Percentiles rank a stretch among this genome's conserved stretches.
These are phyloP conservation scores for Madurella mycetomatis DNA, from an alignment of 2,329 filamentous ascomycete species.

Conservation along the genomic window DNA sequence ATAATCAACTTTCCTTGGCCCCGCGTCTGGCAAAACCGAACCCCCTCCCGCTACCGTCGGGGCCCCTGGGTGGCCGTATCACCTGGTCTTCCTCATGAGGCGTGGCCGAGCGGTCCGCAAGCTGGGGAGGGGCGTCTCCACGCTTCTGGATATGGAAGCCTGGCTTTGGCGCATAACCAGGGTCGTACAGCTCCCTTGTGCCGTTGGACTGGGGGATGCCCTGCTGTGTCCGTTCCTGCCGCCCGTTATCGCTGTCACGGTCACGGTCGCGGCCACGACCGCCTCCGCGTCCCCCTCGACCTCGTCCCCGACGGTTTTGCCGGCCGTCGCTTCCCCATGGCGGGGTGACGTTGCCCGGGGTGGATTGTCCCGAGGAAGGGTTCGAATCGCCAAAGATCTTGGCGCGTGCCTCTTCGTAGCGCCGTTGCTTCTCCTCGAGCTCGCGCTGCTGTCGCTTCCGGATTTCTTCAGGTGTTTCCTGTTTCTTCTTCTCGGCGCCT, in stretches of 20 bases:
- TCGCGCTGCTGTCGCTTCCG: constrained; percentile 73
- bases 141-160: constrained; percentile 46
- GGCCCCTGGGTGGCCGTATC: constrained; percentile 70
- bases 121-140: constrained; percentile 35
- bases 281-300: constrained; percentile 42
- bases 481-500: constrained; percentile 56
- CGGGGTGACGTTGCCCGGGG: constrained; percentile 59
- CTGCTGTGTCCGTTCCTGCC: constrained; percentile 29
- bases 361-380: constrained; percentile 54
- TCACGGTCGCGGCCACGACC: constrained; percentile 35
- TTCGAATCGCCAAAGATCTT: constrained; percentile 72
- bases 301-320: constrained; percentile 38
- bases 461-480: constrained; percentile 70
- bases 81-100: constrained; percentile 61
- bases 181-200: constrained; percentile 70
- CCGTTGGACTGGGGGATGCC: constrained; percentile 30
- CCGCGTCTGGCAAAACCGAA: constrained; percentile 71
- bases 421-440: constrained; percentile 81
- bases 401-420: constrained; percentile 83
- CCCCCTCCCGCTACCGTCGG: constrained; percentile 70
- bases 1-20: constrained; percentile 41
- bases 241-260: constrained; percentile 19
- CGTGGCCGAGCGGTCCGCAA: constrained; percentile 38
- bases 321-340: constrained; percentile 47
- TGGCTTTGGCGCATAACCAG: constrained; percentile 63